A percentile compares a stretch with the other conserved stretches of the same genome.
These are phyloP conservation scores for Chalciporus piperatus DNA, from an alignment of 768 basidiomycete genomes.

Conservation along the genomic window DNA sequence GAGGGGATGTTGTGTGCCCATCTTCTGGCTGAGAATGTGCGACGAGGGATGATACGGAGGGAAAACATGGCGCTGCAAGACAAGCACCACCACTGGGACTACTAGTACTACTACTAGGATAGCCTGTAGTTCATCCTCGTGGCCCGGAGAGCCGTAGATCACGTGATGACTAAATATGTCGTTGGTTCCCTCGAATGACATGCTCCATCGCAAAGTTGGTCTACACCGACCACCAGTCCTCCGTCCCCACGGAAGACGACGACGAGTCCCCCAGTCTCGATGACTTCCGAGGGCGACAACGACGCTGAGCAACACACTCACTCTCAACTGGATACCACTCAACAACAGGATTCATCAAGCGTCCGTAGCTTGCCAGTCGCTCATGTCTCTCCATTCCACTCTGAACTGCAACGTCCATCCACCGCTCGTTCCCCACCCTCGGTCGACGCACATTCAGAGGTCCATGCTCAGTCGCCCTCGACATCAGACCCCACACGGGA, in stretches of 20 bases:
- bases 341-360: conserved; percentile 51
- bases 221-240: background rate
- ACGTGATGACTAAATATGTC: conserved; percentile 24
- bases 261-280: background rate
- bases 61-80: conserved; percentile 10
- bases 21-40: conserved; percentile 2
- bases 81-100: too few species aligned
- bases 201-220: too few species aligned
- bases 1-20: conserved; percentile 22
- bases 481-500: conserved; percentile 30
- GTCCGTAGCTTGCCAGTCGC: conserved; percentile 58
- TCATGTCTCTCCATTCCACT: conserved; percentile 44
- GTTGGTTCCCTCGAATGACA: too few species aligned
- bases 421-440: conserved; percentile 30
- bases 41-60: conserved; percentile 1
- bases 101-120: background rate
- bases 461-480: conserved; percentile 15
- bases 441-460: conserved; percentile 1
- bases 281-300: background rate
- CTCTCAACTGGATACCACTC: conserved; percentile 35
- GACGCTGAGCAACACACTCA: conserved; percentile 18
- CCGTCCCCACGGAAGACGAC: background rate
- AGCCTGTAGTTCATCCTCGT: too few species aligned
- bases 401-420: conserved; percentile 30
- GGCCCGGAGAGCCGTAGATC: conserved; percentile 32